phyloP scores from a whole-genome alignment of 2,329 filamentous ascomycete genomes.

The Dothiorella sarmentorum region DNA sequence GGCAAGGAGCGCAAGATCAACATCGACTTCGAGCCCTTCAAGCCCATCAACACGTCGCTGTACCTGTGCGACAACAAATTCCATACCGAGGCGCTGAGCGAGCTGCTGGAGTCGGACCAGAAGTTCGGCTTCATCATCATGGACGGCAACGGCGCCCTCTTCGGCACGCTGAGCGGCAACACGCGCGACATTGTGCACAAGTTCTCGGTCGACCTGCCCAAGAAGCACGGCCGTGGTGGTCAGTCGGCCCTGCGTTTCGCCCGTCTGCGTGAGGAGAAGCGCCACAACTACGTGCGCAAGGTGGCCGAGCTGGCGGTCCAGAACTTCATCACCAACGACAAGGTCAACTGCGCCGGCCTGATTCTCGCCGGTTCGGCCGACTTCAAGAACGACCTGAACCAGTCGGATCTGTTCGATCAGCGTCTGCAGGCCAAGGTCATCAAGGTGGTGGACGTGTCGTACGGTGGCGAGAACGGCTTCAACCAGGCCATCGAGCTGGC shows the following conservation, averaged over 20 bases:
- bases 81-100: slow-evolving; percentile 94
- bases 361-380: slow-evolving; percentile 96
- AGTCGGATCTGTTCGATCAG: slow-evolving; percentile 93
- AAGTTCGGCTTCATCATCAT: slow-evolving; percentile 99
- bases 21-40: slow-evolving; percentile 99
- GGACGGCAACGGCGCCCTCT: slow-evolving; percentile 97
- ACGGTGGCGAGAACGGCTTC: slow-evolving; percentile 98
- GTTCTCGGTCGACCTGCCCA: slow-evolving; percentile 96
- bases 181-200: slow-evolving; percentile 96
- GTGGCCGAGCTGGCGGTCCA: slow-evolving; percentile 96
- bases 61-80: slow-evolving; percentile 99
- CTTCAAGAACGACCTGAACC: slow-evolving; percentile 99
- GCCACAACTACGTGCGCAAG: slow-evolving; percentile 99
- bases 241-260: slow-evolving; percentile 99
- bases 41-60: slow-evolving; percentile 98
- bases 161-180: slow-evolving; percentile 95
- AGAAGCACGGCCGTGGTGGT: slow-evolving; percentile 99
- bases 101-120: slow-evolving; percentile 96
- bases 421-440: slow-evolving; percentile 93
- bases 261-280: slow-evolving; percentile 98
- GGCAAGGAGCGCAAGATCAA: slow-evolving; percentile 99
- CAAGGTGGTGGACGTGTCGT: slow-evolving; percentile 98
- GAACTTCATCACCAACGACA: slow-evolving; percentile 98
- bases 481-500: slow-evolving; percentile 98
- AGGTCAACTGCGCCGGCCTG: slow-evolving; percentile 93